Base-by-base conservation (phyloP, 2,329 filamentous ascomycete species). In the Claviceps africana region DNA sequence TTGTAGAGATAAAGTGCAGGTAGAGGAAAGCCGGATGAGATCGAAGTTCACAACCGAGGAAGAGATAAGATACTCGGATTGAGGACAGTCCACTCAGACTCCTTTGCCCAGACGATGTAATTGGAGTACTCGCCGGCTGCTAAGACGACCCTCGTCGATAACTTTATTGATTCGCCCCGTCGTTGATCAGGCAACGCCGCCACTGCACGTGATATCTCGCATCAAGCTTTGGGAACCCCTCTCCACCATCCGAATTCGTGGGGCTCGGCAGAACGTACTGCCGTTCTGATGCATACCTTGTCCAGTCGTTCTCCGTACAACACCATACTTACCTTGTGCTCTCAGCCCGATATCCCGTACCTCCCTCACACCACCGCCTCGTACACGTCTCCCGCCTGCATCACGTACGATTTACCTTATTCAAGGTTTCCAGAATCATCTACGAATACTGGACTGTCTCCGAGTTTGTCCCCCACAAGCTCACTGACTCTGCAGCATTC, bases 221-320 rank as follows among this genome's bases (percentile, higher is more conserved):
- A 33, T 46, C 11, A 2, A 51, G 49, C 52, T 51, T 22, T 19
- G 19, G 48, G 2, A 9, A 30, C 22, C 47, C 42, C 31, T 22
- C 46, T 35, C 33, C 46, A 25, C 46, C 30, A 19, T 19, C 39
- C 25, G 19, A 51, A 52, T 55, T 49, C 45, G 51, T 59, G n/a
- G 61, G 58, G 57, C 55, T 51, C 44, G 51, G 54, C 62, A 62
- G 63, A 60, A 62, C 59, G 58, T 64, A 55, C 59, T 58, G 57
- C 60, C 52, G 42, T 53, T 59, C 57, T 57, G 55, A 56, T 57
- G 53, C 58, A 57, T 59, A 57, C 25, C 42, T 44, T 44, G 59
- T 15, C 17, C 25, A 45, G 25, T 59, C 63, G 57, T 64, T 64
- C 64, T 63, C 62, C 60, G 58, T 60, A 58, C 54, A 43, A 50